Evolutionary conservation across 306 rosid species (phyloP).

Genomic region (Cajanus cajan): DNA sequence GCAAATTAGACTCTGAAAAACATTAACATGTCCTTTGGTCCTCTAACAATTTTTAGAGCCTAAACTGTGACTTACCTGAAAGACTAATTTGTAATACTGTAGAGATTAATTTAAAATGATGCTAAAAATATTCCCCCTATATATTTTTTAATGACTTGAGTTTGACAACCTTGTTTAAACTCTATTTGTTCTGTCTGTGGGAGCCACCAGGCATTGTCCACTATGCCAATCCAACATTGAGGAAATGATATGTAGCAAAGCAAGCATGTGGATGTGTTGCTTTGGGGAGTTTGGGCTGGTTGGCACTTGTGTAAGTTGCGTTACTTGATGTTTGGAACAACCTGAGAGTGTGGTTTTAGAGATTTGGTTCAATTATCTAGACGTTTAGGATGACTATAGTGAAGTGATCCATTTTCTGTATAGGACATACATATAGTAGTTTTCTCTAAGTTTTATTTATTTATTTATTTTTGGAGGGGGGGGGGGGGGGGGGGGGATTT

Average conservation of each 20-base stretch:
- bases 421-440: too few species aligned
- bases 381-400: neutral
- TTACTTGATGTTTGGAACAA: neutral
- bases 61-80: neutral
- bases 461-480: too few species aligned
- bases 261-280: neutral
- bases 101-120: neutral
- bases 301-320: neutral
- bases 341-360: neutral
- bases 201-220: neutral
- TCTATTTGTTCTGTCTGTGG: too few species aligned
- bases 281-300: neutral
- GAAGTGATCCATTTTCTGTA: neutral
- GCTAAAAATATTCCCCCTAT: neutral
- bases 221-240: neutral
- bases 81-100: neutral
- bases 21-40: neutral
- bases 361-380: neutral
- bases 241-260: too few species aligned
- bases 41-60: neutral
- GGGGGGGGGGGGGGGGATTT: too few species aligned
- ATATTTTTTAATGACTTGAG: neutral
- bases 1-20: neutral
- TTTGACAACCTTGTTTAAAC: neutral
- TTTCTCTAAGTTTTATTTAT: too few species aligned